Evolutionary conservation across 2,329 filamentous ascomycete species (phyloP).

Genomic region (Malbranchea cinnamomea): DNA sequence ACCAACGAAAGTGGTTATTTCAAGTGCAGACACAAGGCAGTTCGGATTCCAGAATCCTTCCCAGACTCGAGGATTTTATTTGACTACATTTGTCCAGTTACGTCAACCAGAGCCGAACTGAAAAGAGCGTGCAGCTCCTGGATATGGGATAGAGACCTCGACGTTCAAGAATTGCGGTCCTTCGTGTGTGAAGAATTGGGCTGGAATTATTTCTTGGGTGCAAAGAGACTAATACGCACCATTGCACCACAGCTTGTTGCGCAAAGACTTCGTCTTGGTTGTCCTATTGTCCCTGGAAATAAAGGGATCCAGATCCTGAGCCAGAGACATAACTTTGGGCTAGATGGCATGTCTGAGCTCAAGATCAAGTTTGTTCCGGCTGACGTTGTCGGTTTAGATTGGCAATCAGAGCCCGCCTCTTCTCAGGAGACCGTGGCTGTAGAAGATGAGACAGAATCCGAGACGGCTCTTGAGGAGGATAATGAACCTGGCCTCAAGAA

Average conservation of each 20-base stretch:
- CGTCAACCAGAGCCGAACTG: conserved; percentile 50
- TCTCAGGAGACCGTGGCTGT: conserved; percentile 10
- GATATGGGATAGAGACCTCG: conserved; percentile 47
- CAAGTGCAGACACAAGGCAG: conserved; percentile 54
- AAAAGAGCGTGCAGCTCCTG: conserved; percentile 39
- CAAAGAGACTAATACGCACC: conserved; percentile 69
- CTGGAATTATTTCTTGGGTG: conserved; percentile 65
- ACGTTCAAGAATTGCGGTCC: conserved; percentile 51
- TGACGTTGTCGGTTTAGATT: conserved; percentile 61
- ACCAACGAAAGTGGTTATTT: conserved; percentile 79
- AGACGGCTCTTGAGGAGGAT: conserved; percentile 11
- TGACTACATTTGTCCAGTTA: conserved; percentile 77
- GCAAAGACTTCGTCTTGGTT: conserved; percentile 34
- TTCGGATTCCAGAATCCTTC: conserved; percentile 66
- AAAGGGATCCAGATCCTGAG: conserved; percentile 46
- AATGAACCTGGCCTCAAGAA: conserved; percentile 14
- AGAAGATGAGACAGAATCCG: conserved; percentile 18
- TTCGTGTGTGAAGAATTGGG: conserved; percentile 73
- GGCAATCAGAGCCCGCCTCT: conserved; percentile 43
- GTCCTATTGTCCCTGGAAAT: conserved; percentile 21
- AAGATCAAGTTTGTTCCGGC: conserved; percentile 64
- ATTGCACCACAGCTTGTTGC: conserved; percentile 64
- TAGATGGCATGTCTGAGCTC: conserved; percentile 61
- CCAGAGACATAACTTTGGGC: conserved; percentile 54
- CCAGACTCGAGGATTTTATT: conserved; percentile 64